Percentiles rank a stretch among this genome's conserved stretches.
Evolutionary conservation across 257 asterid genomes (phyloP).

Genomic region (Cinchona pubescens): DNA sequence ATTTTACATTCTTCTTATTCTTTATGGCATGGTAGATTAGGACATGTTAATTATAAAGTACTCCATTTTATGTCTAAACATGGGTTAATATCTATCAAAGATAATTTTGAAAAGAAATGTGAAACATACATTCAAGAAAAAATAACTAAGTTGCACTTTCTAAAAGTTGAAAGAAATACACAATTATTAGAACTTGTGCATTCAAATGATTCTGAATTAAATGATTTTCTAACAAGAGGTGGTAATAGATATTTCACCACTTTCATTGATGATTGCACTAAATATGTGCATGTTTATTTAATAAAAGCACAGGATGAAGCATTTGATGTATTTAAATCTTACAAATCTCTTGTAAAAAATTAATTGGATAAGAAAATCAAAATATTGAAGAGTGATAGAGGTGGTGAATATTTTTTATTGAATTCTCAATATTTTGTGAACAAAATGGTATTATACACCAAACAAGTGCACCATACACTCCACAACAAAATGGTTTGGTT

Average conservation of each 20-base stretch:
- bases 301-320: background rate
- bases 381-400: too few species aligned
- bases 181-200: background rate
- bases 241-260: background rate
- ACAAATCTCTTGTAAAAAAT: background rate
- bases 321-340: background rate
- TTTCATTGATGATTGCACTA: background rate
- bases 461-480: background rate
- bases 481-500: constrained; percentile 6
- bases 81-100: background rate
- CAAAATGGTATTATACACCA: background rate
- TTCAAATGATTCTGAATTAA: background rate
- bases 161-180: background rate
- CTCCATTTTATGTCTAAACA: background rate
- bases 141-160: background rate
- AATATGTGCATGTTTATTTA: background rate
- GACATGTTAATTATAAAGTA: background rate
- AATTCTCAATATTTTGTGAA: background rate
- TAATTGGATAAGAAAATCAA: background rate
- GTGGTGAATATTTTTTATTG: too few species aligned
- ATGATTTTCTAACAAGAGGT: background rate
- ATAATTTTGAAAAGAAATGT: background rate
- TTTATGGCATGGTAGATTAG: background rate
- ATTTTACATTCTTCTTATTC: background rate
- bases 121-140: constrained; percentile 9